A percentile compares a stretch with the other conserved stretches of the same genome.
Conservation (phyloP, 108 stramenopile species). For the Bacterosira constricta region DNA sequence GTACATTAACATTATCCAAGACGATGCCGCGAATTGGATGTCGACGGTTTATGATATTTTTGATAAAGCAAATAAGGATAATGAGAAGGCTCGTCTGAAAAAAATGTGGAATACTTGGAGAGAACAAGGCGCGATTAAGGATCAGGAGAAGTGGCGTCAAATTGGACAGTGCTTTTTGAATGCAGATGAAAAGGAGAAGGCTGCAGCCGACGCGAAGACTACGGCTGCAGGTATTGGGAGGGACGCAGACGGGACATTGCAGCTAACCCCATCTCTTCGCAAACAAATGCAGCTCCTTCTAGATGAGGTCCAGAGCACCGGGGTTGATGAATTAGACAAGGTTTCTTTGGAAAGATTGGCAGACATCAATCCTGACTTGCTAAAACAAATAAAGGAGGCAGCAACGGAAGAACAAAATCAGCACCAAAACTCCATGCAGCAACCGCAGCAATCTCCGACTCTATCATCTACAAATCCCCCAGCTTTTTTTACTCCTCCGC, state of each 20-base stretch:
- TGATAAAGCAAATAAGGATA: conserved; percentile 38
- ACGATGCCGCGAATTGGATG: conserved; percentile 75
- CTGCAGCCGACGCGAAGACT: conserved; percentile 10
- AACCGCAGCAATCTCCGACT: conserved; percentile 2
- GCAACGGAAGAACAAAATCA: conserved; percentile 55
- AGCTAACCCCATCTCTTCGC: conserved; percentile 55
- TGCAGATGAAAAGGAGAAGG: conserved; percentile 22
- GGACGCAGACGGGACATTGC: conserved; percentile 61
- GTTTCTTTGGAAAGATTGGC: conserved; percentile 85
- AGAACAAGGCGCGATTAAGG: conserved; percentile 55
- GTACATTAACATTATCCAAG: conserved; percentile 69
- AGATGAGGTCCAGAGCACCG: conserved; percentile 78
- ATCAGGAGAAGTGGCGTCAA: conserved; percentile 54
- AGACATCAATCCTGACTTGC: conserved; percentile 75
- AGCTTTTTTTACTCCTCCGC: background rate
- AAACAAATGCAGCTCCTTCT: conserved; percentile 79
- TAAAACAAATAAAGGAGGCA: conserved; percentile 71
- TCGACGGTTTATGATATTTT: conserved; percentile 64
- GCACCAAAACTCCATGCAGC: background rate
- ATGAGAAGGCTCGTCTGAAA: conserved; percentile 58
- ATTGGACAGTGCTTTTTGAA: conserved; percentile 72
- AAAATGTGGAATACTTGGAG: conserved; percentile 86
- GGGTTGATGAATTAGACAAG: conserved; percentile 79
- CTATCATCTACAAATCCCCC: conserved; percentile 1
- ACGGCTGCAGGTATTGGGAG: conserved; percentile 13